Evolutionary conservation across 2,329 filamentous ascomycete genomes (phyloP), one percentile per base, ranked within the genome.

Genomic region (Atkinsonella texensis): DNA sequence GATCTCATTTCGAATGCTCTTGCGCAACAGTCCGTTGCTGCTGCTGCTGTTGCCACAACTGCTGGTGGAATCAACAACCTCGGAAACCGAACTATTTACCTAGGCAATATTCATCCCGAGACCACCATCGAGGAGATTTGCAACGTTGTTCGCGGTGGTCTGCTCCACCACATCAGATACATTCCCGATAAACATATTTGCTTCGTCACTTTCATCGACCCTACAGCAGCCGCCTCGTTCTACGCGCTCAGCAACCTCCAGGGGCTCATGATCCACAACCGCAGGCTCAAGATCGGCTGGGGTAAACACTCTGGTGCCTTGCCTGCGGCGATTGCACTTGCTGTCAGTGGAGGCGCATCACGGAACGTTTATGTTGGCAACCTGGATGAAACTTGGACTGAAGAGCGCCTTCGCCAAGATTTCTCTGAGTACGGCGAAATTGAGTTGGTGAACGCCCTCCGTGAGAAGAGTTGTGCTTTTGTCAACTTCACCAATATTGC

Each of bases 401-500:
- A 98, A 73, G 93, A 98, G 60, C 87, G 91, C 53, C 75, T 98
- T 60, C 84, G 90, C 64, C 89, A 96, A 67, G 93, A 98, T 70
- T 98, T 98, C 68, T 87, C 90, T 35, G 91, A 97, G 67, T 97
- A 88, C 62, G 93, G 93, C 58, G 93, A 98, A 70, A 97, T 98
- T 63, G 93, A 98, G 72, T 75, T 98, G 57, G 89, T 98, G 56
- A 98, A 98, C 71, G 87, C 93, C 15, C 75, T 98, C 54, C 85
- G 93, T 50, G 93, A 98, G 76, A 98, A 98, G 83, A 96, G 90
- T 73, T 98, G 93, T 68, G 93, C 93, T 0, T 98, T 98, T 66
- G 93, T 98, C 67, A 98, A 98, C 74, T 98, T 98, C 68, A 98
- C 93, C 65, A 98, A 98, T 73, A 98, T 98, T 65, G 93, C 93